phyloP scores from a whole-genome alignment of 2,329 filamentous ascomycete genomes.

The Raffaelea arxii region DNA sequence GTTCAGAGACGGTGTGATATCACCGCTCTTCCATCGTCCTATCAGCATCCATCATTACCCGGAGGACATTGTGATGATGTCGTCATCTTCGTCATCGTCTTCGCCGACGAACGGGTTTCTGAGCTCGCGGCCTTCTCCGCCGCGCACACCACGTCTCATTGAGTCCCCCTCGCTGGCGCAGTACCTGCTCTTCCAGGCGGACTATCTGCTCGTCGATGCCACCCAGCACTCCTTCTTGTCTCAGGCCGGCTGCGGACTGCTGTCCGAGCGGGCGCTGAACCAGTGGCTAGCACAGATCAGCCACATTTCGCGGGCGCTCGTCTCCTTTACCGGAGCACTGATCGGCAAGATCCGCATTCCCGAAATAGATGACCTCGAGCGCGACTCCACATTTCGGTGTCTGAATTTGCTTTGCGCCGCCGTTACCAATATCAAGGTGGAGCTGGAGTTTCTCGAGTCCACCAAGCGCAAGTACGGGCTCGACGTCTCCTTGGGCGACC shows the following conservation, averaged over 20 bases:
- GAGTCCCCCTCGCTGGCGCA: neutral
- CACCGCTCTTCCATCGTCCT: too few species aligned
- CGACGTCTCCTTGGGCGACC: neutral
- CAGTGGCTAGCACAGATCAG: neutral
- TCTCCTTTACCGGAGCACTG: neutral
- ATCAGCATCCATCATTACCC: too few species aligned
- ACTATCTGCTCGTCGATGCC: neutral
- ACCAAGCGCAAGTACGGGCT: neutral
- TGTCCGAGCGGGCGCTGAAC: neutral
- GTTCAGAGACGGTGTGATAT: too few species aligned
- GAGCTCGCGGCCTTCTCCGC: too few species aligned
- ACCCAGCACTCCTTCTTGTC: neutral
- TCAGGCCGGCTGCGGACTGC: neutral
- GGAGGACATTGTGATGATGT: too few species aligned
- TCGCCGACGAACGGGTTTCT: too few species aligned
- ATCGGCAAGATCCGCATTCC: neutral
- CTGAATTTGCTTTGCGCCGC: neutral
- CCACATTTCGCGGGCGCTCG: neutral
- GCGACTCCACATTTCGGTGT: neutral
- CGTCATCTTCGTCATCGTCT: too few species aligned
- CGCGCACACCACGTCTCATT: neutral
- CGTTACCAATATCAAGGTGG: neutral
- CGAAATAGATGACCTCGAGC: neutral
- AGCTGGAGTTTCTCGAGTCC: neutral
- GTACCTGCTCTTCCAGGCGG: neutral